Conservation (phyloP, 2,329 filamentous ascomycete genomes). For the Septoria petroselini region DNA sequence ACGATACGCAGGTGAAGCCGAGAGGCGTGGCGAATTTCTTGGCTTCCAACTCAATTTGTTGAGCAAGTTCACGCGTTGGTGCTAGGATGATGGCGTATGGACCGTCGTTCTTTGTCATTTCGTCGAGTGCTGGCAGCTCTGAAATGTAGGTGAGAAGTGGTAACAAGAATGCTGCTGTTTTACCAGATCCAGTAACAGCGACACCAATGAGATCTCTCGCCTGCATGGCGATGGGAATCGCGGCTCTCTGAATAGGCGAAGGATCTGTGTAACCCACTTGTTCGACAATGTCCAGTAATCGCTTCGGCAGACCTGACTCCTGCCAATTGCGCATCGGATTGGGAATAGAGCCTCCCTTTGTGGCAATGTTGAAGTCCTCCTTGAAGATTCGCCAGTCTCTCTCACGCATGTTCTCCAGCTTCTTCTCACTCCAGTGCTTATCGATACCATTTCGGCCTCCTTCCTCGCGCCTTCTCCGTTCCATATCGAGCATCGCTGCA, state of each 20-base stretch:
- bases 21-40: slow-evolving; percentile 87
- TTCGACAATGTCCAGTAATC: slow-evolving; percentile 76
- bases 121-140: slow-evolving; percentile 78
- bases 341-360: slow-evolving; percentile 86
- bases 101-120: slow-evolving; percentile 86
- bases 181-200: slow-evolving; percentile 95
- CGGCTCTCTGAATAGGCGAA: slow-evolving; percentile 85
- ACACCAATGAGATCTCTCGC: slow-evolving; percentile 96
- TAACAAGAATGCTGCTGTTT: slow-evolving; percentile 91
- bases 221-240: slow-evolving; percentile 91
- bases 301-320: slow-evolving; percentile 75
- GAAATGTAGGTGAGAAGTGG: slow-evolving; percentile 93
- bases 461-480: slow-evolving; percentile 70
- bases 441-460: slow-evolving; percentile 71
- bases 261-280: slow-evolving; percentile 88
- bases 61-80: slow-evolving; percentile 92
- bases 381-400: slow-evolving; percentile 99
- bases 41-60: slow-evolving; percentile 94
- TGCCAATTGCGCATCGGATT: slow-evolving; percentile 95
- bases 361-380: slow-evolving; percentile 95
- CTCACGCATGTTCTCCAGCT: slow-evolving; percentile 88
- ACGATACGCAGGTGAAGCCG: slow-evolving; percentile 91
- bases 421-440: slow-evolving; percentile 95
- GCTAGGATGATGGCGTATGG: slow-evolving; percentile 97
- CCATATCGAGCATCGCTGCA: slow-evolving; percentile 78